A percentile compares a stretch with the other conserved stretches of the same genome.
Conservation (phyloP, 108 stramenopile genomes). For the Halocafeteria seosinensis region DNA sequence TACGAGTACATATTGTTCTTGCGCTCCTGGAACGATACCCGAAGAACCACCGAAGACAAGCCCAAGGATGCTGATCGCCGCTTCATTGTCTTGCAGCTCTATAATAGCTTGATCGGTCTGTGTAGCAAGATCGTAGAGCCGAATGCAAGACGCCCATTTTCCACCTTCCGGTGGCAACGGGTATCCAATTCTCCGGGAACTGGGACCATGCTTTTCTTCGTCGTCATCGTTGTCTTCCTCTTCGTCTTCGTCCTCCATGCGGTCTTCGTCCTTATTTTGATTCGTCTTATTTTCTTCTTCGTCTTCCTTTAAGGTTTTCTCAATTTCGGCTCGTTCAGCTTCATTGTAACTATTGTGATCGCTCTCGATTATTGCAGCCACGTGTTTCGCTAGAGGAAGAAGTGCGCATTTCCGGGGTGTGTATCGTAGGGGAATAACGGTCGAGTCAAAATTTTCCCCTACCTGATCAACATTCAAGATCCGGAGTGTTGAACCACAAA, state of each 20-base stretch:
- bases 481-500: conserved; percentile 63
- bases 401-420: conserved; percentile 89
- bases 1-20: conserved; percentile 56
- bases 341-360: conserved; percentile 73
- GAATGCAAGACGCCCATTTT: conserved; percentile 80
- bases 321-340: conserved; percentile 54
- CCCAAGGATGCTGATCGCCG: conserved; percentile 69
- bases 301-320: conserved; percentile 47
- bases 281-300: conserved; percentile 24
- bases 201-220: neutral
- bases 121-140: conserved; percentile 65
- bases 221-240: too few relatives aligned
- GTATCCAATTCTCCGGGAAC: conserved; percentile 45
- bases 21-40: too few relatives aligned
- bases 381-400: conserved; percentile 50
- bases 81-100: conserved; percentile 73
- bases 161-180: conserved; percentile 60
- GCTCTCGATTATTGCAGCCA: conserved; percentile 74
- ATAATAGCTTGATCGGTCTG: conserved; percentile 58
- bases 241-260: conserved; percentile 60
- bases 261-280: conserved; percentile 15
- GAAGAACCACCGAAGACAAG: conserved; percentile 73
- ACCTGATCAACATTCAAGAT: conserved; percentile 64
- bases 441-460: conserved; percentile 71
- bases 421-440: conserved; percentile 58